Evolutionary conservation across 371 early-diverging fungal species (phyloP).

Genomic region (Vairimorpha ceranae): DNA sequence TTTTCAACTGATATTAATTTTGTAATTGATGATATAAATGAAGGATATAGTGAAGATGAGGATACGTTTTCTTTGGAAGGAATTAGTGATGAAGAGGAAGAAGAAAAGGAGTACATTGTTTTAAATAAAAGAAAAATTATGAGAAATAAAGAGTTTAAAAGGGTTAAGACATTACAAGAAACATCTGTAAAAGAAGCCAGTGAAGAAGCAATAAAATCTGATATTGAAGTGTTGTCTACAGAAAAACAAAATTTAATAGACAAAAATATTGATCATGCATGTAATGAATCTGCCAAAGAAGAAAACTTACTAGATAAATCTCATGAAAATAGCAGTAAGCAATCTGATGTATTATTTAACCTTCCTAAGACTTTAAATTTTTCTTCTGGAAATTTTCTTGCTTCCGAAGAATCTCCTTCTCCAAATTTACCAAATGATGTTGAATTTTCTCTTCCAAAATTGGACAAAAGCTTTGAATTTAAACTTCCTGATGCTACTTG

Average conservation of each 20-base stretch:
- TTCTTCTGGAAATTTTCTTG: not conserved
- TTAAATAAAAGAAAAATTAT: slow-evolving; percentile 19
- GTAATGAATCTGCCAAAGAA: not conserved
- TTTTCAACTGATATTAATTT: slow-evolving; percentile 9
- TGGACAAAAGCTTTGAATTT: not conserved
- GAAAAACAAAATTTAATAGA: not conserved
- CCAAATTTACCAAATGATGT: not conserved
- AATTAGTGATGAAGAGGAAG: slow-evolving; percentile 7
- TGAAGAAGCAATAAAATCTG: not conserved
- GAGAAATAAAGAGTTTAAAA: slow-evolving; percentile 12
- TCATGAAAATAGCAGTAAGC: not conserved
- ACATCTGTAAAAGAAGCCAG: not conserved
- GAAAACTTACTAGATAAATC: not conserved
- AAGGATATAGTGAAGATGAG: not conserved
- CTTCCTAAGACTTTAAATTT: not conserved
- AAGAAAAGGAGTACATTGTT: not conserved
- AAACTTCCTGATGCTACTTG: not conserved
- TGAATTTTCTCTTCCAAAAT: not conserved
- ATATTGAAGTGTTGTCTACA: not conserved
- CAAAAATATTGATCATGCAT: not conserved
- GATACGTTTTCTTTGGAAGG: slow-evolving; percentile 13
- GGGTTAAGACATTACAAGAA: not conserved
- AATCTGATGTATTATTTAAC: not conserved
- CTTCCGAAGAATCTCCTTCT: not conserved
- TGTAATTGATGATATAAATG: not conserved